Conservation (phyloP, 139 green algal genomes). For the Asterochloris sp. region DNA sequence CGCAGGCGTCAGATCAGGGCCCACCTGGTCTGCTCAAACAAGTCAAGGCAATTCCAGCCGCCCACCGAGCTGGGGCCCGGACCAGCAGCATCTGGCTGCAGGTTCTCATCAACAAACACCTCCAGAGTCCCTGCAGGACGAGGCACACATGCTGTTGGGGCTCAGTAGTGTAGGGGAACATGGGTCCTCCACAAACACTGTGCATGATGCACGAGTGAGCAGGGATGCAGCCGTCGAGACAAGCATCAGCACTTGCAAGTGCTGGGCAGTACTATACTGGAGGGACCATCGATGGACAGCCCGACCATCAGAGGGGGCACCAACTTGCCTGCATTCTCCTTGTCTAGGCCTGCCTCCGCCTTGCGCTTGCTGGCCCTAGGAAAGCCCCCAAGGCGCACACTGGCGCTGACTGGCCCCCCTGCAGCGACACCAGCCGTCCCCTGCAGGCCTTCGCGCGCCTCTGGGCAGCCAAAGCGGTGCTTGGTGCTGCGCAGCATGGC, state of each 20-base stretch:
- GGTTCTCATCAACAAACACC: conserved; percentile 76
- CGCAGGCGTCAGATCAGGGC: background rate
- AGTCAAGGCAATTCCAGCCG: background rate
- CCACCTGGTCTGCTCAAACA: conserved; percentile 13
- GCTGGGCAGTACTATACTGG: background rate
- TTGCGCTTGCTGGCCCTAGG: conserved; percentile 4
- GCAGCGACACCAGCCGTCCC: too few relatives aligned
- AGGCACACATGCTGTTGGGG: background rate
- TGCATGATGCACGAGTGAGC: too few relatives aligned
- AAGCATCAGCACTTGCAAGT: background rate
- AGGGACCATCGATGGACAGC: background rate
- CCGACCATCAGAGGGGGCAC: background rate
- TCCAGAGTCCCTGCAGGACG: conserved; percentile 34
- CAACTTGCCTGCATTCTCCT: conserved; percentile 3
- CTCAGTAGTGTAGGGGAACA: background rate
- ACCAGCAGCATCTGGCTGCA: conserved; percentile 22
- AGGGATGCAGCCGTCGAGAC: background rate
- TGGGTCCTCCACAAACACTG: too few relatives aligned
- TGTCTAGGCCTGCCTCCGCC: background rate
- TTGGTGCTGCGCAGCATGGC: too few relatives aligned
- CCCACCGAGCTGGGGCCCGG: background rate
- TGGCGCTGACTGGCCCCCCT: background rate
- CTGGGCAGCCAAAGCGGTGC: too few relatives aligned
- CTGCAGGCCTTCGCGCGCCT: too few relatives aligned
- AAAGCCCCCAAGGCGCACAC: conserved; percentile 7